Evolutionary conservation across 2,329 filamentous ascomycete genomes (phyloP).

Genomic region (Fusarium siculi): DNA sequence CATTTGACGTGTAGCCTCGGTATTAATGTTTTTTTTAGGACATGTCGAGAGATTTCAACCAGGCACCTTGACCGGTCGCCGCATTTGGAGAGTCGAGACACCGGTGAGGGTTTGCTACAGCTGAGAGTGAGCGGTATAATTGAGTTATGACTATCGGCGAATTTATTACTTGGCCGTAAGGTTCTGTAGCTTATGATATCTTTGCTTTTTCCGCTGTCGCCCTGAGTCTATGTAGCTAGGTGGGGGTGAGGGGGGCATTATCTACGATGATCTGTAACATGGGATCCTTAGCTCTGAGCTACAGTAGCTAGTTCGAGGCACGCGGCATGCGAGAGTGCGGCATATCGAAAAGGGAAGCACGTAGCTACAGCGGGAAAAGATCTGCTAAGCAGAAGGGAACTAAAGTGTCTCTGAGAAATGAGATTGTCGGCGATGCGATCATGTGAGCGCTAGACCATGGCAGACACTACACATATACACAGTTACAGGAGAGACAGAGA

Average conservation of each 20-base stretch:
- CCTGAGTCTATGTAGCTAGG: background rate
- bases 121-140: background rate
- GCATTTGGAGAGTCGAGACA: constrained; percentile 5
- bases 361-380: background rate
- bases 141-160: constrained; percentile 18
- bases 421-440: constrained; percentile 12
- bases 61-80: constrained; percentile 6
- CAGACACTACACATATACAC: background rate
- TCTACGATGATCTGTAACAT: constrained; percentile 1
- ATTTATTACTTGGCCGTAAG: background rate
- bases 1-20: background rate
- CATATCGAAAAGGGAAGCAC: background rate
- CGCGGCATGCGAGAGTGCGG: constrained; percentile 3
- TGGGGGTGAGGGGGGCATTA: background rate
- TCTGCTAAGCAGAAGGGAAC: background rate
- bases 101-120: constrained; percentile 12
- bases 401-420: constrained; percentile 6
- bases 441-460: constrained; percentile 11
- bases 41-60: background rate
- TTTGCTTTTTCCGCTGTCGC: background rate
- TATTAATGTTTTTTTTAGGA: background rate
- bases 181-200: background rate
- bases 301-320: background rate
- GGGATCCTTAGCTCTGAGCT: background rate
- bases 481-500: background rate